Base-by-base conservation (phyloP, 768 basidiomycete genomes). In the Fomitopsis serialis region DNA sequence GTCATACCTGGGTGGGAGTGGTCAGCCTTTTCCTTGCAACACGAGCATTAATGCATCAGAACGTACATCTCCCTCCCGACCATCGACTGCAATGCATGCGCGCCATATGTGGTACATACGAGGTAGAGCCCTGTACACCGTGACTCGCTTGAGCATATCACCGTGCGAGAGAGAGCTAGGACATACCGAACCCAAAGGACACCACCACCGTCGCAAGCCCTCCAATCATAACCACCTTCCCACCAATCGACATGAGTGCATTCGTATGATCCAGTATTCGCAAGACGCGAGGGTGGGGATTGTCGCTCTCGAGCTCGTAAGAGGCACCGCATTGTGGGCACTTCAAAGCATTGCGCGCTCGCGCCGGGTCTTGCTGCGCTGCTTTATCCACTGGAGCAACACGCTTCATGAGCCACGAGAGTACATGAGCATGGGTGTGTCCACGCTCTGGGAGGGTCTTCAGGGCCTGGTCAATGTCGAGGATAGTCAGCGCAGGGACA, bases 381-480 rank as follows among this genome's bases (percentile, higher is more conserved):
- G 85, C 76, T 82, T 78, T 36, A 92, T 88, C 89, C 89, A 92
- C 57, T 82, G 79, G 29, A 90, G 75, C 15, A 92, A 78, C 89
- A 92, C 0, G 80, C 70, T 64, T 91, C 87, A 67, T 91, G 89
- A 2, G 89, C 89, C 37, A 92, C 72, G 36, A 92, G 77, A 0
- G 89, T 89, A 62, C 89, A 92, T 45, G 71, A 81, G 67, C 89
- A 92, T 2, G 89, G 89, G 60, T 92, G 89, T 0, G 82, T 83
- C 88, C 89, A 92, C 50, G 71, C 66, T 34, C 76, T 72, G 12
- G 80, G 78, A 6, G 80, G 79, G 11, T 73, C 67, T 42, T 75
- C 75, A 42, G 71, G 72, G 36, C 66, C 76, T 81, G 55, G 42
- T 42, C 53, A 48, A 51, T 32, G n/a, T n/a, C n/a, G n/a, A n/a